These are phyloP conservation scores for Microstroma glucosiphilum DNA, from an alignment of 1,284 basidiomycete genomes.

Conservation along the genomic window DNA sequence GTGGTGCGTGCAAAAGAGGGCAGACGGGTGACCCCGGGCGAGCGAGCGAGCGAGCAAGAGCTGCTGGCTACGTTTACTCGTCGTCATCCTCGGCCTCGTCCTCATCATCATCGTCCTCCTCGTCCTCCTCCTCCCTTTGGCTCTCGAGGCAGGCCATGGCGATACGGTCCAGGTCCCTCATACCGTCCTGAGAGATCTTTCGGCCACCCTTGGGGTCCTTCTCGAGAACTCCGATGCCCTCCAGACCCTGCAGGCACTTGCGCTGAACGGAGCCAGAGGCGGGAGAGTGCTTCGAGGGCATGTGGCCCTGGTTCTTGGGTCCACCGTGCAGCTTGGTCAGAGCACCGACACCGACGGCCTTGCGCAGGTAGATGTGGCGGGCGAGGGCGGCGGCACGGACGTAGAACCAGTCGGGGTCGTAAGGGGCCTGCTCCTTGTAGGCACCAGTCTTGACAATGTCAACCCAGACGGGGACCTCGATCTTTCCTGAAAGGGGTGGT, in stretches of 20 bases:
- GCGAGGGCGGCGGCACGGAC: conserved; percentile 93
- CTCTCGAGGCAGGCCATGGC: conserved; percentile 91
- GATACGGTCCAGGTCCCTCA: conserved; percentile 95
- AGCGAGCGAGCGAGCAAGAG: too few relatives aligned
- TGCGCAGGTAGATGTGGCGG: conserved; percentile 99
- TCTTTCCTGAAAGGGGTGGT: conserved; percentile 60
- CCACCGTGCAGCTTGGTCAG: conserved; percentile 96
- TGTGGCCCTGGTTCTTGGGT: conserved; percentile 80
- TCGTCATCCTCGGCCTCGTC: conserved; percentile 51
- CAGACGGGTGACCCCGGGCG: too few relatives aligned
- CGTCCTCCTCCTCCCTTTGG: conserved; percentile 72
- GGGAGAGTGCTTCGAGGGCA: conserved; percentile 82
- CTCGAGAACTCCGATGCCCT: conserved; percentile 98
- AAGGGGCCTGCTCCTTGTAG: conserved; percentile 96
- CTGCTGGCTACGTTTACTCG: conserved; percentile 23
- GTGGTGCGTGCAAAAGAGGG: too few relatives aligned
- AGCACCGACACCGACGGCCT: conserved; percentile 93
- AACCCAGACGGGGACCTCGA: conserved; percentile 98
- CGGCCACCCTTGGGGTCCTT: conserved; percentile 84
- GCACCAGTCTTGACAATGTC: conserved; percentile 98
- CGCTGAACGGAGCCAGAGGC: conserved; percentile 63
- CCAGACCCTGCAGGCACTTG: conserved; percentile 81
- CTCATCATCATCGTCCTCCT: conserved; percentile 78
- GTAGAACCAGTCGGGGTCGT: conserved; percentile 99
- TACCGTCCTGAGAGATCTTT: conserved; percentile 92